A percentile compares a stretch with the other conserved stretches of the same genome.
phyloP scores from a whole-genome alignment of 495 filamentous ascomycete genomes.

The Hypomontagnella monticulosa region DNA sequence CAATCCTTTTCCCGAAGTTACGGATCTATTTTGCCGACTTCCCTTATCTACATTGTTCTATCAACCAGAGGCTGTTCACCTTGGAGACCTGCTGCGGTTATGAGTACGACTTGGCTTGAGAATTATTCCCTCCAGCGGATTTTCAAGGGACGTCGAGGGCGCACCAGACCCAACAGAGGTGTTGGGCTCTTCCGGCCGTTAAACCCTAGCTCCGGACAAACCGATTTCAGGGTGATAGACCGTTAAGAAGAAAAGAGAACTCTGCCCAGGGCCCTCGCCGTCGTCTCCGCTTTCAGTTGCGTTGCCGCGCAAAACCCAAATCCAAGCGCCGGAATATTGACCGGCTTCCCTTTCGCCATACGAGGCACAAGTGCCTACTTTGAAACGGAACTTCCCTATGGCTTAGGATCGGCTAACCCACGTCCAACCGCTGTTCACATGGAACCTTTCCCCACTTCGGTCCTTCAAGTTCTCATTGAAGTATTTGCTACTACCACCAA shows the following conservation, averaged over 20 bases:
- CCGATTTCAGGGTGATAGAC: slow-evolving; percentile 14
- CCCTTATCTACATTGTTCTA: slow-evolving; percentile 15
- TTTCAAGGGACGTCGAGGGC: slow-evolving; percentile 10
- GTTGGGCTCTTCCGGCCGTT: slow-evolving; percentile 12
- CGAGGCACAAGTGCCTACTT: slow-evolving; percentile 10
- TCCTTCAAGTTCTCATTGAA: slow-evolving; percentile 13
- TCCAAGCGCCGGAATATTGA: slow-evolving; percentile 14
- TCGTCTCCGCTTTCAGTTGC: slow-evolving; percentile 14
- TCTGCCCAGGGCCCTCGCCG: slow-evolving; percentile 10
- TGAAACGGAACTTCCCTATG: slow-evolving; percentile 14
- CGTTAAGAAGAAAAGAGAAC: slow-evolving; percentile 15
- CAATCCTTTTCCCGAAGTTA: slow-evolving; percentile 15
- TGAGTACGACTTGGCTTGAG: slow-evolving; percentile 14
- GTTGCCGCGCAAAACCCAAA: slow-evolving; percentile 13
- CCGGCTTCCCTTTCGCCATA: slow-evolving; percentile 13
- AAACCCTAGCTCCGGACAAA: slow-evolving; percentile 14
- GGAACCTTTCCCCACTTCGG: slow-evolving; percentile 13
- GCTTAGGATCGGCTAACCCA: slow-evolving; percentile 14
- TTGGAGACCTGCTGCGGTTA: slow-evolving; percentile 14
- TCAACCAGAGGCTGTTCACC: slow-evolving; percentile 14
- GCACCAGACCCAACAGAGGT: slow-evolving; percentile 13
- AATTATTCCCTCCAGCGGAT: slow-evolving; percentile 14
- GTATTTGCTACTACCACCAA: slow-evolving; percentile 15
- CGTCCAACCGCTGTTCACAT: slow-evolving; percentile 13
- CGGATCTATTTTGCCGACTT: slow-evolving; percentile 14